Evolutionary conservation across 192 early-diverging fungal species (phyloP), one percentile per base, ranked within the genome.

Genomic region (Pilaira anomala): DNA sequence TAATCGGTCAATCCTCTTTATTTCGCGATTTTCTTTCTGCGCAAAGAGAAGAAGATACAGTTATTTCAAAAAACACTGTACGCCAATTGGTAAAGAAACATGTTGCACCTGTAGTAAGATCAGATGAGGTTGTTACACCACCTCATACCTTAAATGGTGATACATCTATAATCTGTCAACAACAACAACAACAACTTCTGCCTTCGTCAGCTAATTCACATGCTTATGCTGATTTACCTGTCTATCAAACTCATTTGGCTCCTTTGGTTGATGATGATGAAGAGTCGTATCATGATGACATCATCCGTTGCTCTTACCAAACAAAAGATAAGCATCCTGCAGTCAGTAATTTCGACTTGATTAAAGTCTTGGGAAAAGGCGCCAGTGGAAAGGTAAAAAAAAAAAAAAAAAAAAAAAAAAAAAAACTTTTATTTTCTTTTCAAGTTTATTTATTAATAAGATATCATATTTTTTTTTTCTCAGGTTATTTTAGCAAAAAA

Each of bases 291-390:
- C 39, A n/a, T n/a, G n/a, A n/a, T n/a, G n/a, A n/a, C 39, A 40
- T 8, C 12, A 12, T 40, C 39, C 39, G 39, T 30, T 25, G 42
- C 30, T 33, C 48, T 42, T 33, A 33, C 3, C 49, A 3, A 40
- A 8, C 28, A 2, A 22, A 21, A 1, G 7, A 41, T 18, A 24
- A 4, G 21, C 40, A 6, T 3, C 11, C 29, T 26, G 30, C 40
- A 19, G 6, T 67, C 22, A 18, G 81, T 3, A 72, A 83, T 49
- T 83, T 80, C 30, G 63, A 81, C 19, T 48, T 83, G 14, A 68
- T 85, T 41, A 79, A 76, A 40, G 83, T 85, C 30, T 75, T 85
- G 14, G 83, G 83, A 13, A 83, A 75, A 63, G 83, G 83, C 2
- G 81, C 80, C 29, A 85, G 81, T 76, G 83, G 83, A 36, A 85